phyloP scores from a whole-genome alignment of 352 stramenopile species.

The Plasmopara muralis region DNA sequence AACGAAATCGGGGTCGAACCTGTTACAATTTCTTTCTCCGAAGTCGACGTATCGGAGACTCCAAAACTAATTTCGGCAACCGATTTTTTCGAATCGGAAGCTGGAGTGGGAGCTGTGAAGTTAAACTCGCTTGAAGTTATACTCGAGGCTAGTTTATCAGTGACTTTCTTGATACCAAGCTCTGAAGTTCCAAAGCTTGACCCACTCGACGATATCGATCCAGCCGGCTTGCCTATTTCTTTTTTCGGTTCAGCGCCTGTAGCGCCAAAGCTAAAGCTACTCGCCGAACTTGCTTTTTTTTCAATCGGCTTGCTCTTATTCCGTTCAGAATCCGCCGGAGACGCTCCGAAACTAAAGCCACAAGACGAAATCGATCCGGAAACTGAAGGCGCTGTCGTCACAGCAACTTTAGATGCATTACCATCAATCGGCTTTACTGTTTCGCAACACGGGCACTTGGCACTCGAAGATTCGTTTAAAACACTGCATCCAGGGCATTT shows the following conservation, averaged over 20 bases:
- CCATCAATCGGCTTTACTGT: slow-evolving; percentile 36
- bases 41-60: slow-evolving; percentile 4
- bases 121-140: slow-evolving; percentile 16
- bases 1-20: slow-evolving; percentile 15
- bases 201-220: slow-evolving; percentile 14
- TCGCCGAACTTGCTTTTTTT: slow-evolving; percentile 18
- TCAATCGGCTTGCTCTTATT: slow-evolving; percentile 15
- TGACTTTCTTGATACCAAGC: slow-evolving; percentile 9
- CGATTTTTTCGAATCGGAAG: slow-evolving; percentile 3
- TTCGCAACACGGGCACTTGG: slow-evolving; percentile 80
- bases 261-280: slow-evolving; percentile 49
- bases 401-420: slow-evolving; percentile 3
- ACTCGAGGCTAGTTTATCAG: slow-evolving; percentile 11
- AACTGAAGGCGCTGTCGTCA: slow-evolving; percentile 10
- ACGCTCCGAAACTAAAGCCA: slow-evolving; percentile 31
- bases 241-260: slow-evolving; percentile 14
- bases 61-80: slow-evolving; percentile 12
- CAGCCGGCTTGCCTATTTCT: slow-evolving; percentile 19
- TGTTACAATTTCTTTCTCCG: neutral
- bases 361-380: slow-evolving; percentile 14
- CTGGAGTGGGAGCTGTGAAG: slow-evolving; percentile 12
- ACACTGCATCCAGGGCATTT: slow-evolving; percentile 77
- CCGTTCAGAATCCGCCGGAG: slow-evolving; percentile 14
- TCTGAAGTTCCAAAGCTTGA: slow-evolving; percentile 18
- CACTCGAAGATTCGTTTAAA: slow-evolving; percentile 42